These are phyloP conservation scores for Diaporthe amygdali DNA, from an alignment of 2,329 filamentous ascomycete genomes.

Conservation along the genomic window DNA sequence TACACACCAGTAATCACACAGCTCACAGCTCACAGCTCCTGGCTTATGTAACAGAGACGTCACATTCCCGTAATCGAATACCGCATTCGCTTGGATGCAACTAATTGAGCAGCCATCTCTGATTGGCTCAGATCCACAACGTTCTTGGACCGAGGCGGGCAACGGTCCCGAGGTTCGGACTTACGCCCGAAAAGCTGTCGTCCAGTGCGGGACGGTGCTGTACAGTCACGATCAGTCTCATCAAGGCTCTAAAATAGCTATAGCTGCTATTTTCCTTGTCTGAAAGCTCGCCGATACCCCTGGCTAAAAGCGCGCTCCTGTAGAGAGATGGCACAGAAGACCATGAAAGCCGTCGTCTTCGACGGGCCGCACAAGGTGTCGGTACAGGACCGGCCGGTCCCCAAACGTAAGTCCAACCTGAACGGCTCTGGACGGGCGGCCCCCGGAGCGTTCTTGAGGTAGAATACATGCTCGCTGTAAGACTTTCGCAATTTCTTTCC, in stretches of 20 bases:
- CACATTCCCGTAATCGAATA: too few species aligned
- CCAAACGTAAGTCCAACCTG: slow-evolving; percentile 54
- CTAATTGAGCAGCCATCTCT: too few species aligned
- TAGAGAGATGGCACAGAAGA: slow-evolving; percentile 44
- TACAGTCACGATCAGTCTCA: not conserved
- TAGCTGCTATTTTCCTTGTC: not conserved
- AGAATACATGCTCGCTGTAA: not conserved
- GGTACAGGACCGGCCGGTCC: slow-evolving; percentile 80
- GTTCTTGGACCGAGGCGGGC: too few species aligned
- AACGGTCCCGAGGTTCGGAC: too few species aligned
- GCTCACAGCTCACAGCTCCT: too few species aligned
- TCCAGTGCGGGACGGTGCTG: not conserved
- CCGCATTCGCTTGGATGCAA: too few species aligned
- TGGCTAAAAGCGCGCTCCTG: not conserved
- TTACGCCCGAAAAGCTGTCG: not conserved
- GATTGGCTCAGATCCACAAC: too few species aligned
- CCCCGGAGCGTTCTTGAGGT: not conserved
- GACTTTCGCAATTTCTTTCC: slow-evolving; percentile 17
- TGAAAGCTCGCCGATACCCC: not conserved
- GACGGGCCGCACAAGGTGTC: slow-evolving; percentile 77
- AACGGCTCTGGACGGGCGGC: not conserved
- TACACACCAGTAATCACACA: too few species aligned
- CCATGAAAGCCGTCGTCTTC: slow-evolving; percentile 91
- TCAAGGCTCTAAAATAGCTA: not conserved
- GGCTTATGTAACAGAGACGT: too few species aligned